These are phyloP conservation scores for Penicillium sumatraense DNA, from an alignment of 2,329 filamentous ascomycete genomes.

Conservation along the genomic window DNA sequence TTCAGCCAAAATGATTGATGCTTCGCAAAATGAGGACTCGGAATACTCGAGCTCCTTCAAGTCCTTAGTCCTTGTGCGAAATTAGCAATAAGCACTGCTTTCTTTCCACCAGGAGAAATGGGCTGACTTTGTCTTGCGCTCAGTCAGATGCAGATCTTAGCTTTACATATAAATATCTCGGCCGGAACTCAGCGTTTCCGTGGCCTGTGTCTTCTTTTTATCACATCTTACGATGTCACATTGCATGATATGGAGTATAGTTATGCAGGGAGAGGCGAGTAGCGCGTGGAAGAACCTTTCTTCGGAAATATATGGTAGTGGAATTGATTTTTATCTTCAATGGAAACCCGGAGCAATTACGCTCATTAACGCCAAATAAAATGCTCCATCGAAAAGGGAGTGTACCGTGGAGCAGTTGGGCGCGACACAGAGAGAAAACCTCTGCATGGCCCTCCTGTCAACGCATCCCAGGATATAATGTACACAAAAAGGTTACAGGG, in stretches of 20 bases:
- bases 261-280: not conserved
- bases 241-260: not conserved
- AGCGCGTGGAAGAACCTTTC: too few relatives aligned
- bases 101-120: not conserved
- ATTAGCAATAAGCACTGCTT: not conserved
- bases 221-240: not conserved
- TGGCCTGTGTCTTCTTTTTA: not conserved
- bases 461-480: conserved; percentile 28
- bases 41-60: too few relatives aligned
- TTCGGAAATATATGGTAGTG: conserved; percentile 2
- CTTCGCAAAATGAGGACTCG: not conserved
- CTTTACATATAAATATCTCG: not conserved
- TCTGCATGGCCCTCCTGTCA: conserved; percentile 5
- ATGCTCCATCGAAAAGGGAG: conserved; percentile 29
- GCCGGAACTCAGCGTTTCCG: not conserved
- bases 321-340: conserved; percentile 26
- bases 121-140: not conserved
- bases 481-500: conserved; percentile 24
- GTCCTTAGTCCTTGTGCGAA: too few relatives aligned
- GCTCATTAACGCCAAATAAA: conserved; percentile 30
- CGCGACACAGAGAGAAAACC: conserved; percentile 4
- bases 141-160: not conserved
- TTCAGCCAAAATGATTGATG: conserved; percentile 26
- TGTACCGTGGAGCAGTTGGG: conserved; percentile 15
- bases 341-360: conserved; percentile 26